Percentiles rank a stretch among this genome's conserved stretches.
Evolutionary conservation across 495 filamentous ascomycete species (phyloP).

Genomic region (Tuber melanosporum): DNA sequence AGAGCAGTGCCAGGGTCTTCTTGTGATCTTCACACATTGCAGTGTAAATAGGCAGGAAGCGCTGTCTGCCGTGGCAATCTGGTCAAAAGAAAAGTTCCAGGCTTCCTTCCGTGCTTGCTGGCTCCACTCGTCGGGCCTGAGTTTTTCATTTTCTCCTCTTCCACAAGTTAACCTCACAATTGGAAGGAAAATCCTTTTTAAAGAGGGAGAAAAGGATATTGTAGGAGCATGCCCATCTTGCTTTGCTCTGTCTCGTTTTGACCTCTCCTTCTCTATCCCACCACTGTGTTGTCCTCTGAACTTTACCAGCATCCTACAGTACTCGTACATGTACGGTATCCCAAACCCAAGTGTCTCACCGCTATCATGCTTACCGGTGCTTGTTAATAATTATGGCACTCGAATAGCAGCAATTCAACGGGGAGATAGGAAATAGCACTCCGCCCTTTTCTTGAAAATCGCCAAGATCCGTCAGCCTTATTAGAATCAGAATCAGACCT

Average conservation of each 20-base stretch:
- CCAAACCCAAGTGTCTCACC: background rate
- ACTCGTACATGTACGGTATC: background rate
- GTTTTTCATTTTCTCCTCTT: background rate
- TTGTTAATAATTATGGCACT: background rate
- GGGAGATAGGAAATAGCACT: background rate
- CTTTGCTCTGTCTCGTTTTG: background rate
- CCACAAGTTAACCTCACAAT: background rate
- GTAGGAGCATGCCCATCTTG: background rate
- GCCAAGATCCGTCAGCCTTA: background rate
- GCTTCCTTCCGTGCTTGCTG: background rate
- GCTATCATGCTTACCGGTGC: background rate
- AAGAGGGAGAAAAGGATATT: background rate
- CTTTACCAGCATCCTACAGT: background rate
- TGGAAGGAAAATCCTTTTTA: background rate
- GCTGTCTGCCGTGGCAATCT: background rate
- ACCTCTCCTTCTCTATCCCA: background rate
- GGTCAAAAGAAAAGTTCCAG: background rate
- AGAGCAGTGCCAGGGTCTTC: background rate
- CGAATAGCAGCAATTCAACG: background rate
- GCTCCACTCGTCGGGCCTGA: slow-evolving; percentile 5
- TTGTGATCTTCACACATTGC: background rate
- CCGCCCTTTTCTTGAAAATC: background rate
- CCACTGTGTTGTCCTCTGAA: background rate
- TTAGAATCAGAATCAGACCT: background rate
- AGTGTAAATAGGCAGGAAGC: background rate